Evolutionary conservation across 257 asterid genomes (phyloP).

Genomic region (Jacaranda copaia): DNA sequence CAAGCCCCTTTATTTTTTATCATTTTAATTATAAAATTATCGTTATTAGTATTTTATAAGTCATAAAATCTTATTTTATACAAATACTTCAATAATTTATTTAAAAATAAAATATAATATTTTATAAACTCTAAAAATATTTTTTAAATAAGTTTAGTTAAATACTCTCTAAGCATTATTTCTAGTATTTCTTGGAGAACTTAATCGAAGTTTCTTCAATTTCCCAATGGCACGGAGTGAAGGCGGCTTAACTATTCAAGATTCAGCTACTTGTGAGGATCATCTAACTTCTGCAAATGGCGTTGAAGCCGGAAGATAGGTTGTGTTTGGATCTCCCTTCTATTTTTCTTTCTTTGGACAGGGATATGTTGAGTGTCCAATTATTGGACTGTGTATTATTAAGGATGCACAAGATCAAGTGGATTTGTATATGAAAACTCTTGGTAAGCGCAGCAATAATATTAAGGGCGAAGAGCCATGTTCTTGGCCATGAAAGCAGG

Average conservation of each 20-base stretch:
- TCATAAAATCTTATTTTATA: too few species aligned
- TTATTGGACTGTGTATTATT: background rate
- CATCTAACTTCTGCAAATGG: constrained; percentile 5
- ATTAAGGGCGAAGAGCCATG: constrained; percentile 10
- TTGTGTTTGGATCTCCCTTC: background rate
- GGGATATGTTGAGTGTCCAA: background rate
- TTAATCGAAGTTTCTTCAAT: background rate
- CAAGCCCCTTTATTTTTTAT: too few species aligned
- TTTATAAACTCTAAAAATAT: too few species aligned
- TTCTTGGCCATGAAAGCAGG: background rate
- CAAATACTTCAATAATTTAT: too few species aligned
- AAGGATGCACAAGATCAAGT: background rate
- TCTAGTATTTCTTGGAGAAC: too few species aligned
- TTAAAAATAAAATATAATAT: too few species aligned
- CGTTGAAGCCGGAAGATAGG: constrained; percentile 27
- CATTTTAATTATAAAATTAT: too few species aligned
- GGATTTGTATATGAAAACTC: background rate
- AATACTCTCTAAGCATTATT: too few species aligned
- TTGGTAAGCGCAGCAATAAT: background rate
- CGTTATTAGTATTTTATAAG: too few species aligned
- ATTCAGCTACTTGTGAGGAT: constrained; percentile 16
- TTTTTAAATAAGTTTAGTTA: too few species aligned
- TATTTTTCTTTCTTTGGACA: too few species aligned
- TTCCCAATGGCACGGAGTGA: constrained; percentile 19
- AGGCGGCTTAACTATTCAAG: background rate